Evolutionary conservation across 2,329 filamentous ascomycete species (phyloP).

Genomic region (Emmonsiellopsis sp.): DNA sequence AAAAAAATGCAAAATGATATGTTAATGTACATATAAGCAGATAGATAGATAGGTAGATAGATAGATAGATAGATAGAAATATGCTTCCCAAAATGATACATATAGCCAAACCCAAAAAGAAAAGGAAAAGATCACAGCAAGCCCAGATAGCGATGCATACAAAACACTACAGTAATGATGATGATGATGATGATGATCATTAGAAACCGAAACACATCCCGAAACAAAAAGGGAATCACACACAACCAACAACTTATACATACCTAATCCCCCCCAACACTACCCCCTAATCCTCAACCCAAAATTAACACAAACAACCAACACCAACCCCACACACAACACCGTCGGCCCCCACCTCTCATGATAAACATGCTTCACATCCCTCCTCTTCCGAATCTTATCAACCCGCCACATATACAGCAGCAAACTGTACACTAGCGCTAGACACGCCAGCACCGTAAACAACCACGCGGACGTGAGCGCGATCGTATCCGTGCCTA

Average conservation of each 20-base stretch:
- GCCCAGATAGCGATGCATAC: too few species aligned
- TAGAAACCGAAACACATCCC: too few species aligned
- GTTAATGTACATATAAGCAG: too few species aligned
- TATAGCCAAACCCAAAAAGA: neutral
- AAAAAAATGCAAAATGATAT: too few species aligned
- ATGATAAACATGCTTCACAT: slow-evolving; percentile 70
- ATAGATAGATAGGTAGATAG: too few species aligned
- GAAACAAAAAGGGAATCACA: neutral
- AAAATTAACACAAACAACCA: slow-evolving; percentile 72
- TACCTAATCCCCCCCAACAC: slow-evolving; percentile 17
- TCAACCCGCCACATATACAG: slow-evolving; percentile 83
- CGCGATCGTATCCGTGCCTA: slow-evolving; percentile 53
- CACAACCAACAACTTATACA: neutral
- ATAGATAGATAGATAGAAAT: neutral
- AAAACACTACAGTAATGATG: too few species aligned
- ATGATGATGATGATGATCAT: too few species aligned
- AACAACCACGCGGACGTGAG: slow-evolving; percentile 68
- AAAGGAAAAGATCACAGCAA: neutral
- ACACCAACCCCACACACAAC: slow-evolving; percentile 64
- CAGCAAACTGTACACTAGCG: slow-evolving; percentile 72
- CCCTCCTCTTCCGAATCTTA: slow-evolving; percentile 72
- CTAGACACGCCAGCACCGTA: slow-evolving; percentile 67
- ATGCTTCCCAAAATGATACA: neutral
- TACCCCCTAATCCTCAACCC: slow-evolving; percentile 61
- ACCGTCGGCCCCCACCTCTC: slow-evolving; percentile 77